phyloP scores from a whole-genome alignment of 2,329 filamentous ascomycete species.

The Huntiella savannae region DNA sequence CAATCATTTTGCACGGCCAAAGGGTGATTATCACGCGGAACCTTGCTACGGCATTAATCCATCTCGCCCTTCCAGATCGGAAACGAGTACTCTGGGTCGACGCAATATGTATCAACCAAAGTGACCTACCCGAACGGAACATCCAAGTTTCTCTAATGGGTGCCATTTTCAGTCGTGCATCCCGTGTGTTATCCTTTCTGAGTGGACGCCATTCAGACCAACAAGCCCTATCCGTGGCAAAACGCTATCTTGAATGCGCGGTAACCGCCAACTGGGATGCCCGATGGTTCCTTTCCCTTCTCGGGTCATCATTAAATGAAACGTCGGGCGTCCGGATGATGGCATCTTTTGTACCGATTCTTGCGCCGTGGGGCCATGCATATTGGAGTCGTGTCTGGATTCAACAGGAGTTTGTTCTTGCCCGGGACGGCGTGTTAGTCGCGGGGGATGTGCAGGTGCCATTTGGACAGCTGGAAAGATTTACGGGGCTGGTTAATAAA shows the following conservation, averaged over 20 bases:
- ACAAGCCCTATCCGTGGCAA: slow-evolving; percentile 4
- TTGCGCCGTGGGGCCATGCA: slow-evolving; percentile 1
- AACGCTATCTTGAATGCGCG: slow-evolving; percentile 2
- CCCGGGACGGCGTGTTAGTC: not conserved
- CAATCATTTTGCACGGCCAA: not conserved
- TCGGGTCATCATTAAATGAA: not conserved
- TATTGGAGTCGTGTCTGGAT: slow-evolving; percentile 7
- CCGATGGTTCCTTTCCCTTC: not conserved
- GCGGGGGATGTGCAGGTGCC: not conserved
- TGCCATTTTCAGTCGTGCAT: slow-evolving; percentile 13
- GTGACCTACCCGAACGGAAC: slow-evolving; percentile 11
- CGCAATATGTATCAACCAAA: slow-evolving; percentile 13
- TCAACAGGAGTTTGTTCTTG: slow-evolving; percentile 6
- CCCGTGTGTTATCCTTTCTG: slow-evolving; percentile 13
- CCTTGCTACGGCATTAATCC: slow-evolving; percentile 11
- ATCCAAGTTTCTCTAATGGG: slow-evolving; percentile 14
- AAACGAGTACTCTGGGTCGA: slow-evolving; percentile 13
- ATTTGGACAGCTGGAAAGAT: not conserved
- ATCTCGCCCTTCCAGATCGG: slow-evolving; percentile 6
- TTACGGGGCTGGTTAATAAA: not conserved
- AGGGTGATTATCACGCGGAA: slow-evolving; percentile 11
- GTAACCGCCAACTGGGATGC: slow-evolving; percentile 1
- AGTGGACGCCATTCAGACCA: slow-evolving; percentile 5
- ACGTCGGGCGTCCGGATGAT: not conserved
- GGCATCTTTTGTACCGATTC: not conserved